Evolutionary conservation across 345 rosid genomes (phyloP).

Genomic region (Balakata baccata): DNA sequence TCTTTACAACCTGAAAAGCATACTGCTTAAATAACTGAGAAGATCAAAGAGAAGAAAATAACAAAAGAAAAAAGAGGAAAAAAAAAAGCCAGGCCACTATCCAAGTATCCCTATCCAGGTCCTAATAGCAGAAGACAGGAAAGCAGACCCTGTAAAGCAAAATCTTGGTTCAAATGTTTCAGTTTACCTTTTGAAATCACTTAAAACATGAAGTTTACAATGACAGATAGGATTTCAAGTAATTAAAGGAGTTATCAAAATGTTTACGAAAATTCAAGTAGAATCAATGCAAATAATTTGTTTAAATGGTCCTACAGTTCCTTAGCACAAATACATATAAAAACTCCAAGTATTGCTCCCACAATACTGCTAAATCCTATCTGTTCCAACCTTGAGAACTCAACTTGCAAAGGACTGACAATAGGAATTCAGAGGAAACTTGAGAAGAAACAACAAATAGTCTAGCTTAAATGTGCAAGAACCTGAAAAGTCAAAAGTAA

Average conservation of each 20-base stretch:
- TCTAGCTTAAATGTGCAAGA: background rate
- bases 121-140: background rate
- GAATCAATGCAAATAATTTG: background rate
- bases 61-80: background rate
- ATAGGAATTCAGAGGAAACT: background rate
- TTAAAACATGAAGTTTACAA: background rate
- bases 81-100: background rate
- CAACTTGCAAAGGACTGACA: background rate
- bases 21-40: background rate
- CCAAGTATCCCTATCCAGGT: background rate
- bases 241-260: background rate
- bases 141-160: background rate
- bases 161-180: background rate
- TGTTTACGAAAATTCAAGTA: background rate
- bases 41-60: background rate
- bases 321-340: background rate
- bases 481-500: background rate
- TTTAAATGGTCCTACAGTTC: background rate
- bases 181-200: background rate
- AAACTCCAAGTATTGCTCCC: background rate
- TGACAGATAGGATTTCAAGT: background rate
- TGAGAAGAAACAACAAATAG: background rate
- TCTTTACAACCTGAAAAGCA: too few relatives aligned
- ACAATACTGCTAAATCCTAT: background rate
- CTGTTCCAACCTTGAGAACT: constrained; percentile 4